Evolutionary conservation across 2,329 filamentous ascomycete genomes (phyloP).

Genomic region (Plenodomus lindquistii): DNA sequence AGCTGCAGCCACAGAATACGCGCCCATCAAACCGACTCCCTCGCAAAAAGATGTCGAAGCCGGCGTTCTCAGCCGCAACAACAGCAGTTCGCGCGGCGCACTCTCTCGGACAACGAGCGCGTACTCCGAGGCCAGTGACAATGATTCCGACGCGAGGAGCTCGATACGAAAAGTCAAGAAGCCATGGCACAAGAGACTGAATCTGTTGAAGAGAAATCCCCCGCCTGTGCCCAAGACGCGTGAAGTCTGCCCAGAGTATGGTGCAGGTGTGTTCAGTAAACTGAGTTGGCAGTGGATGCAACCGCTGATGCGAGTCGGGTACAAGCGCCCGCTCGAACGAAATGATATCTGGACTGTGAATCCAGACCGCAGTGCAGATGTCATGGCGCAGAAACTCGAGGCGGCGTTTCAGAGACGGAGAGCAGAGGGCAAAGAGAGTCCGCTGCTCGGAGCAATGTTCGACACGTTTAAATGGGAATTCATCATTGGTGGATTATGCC

Average conservation of each 20-base stretch:
- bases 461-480: conserved; percentile 88
- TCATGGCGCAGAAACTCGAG: conserved; percentile 68
- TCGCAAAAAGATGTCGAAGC: conserved; percentile 39
- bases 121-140: conserved; percentile 35
- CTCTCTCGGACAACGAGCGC: conserved; percentile 32
- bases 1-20: conserved; percentile 42
- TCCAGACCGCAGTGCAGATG: conserved; percentile 72
- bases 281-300: conserved; percentile 90
- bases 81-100: conserved; percentile 20
- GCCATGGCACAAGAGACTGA: conserved; percentile 62
- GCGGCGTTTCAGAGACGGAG: conserved; percentile 69
- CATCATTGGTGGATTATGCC: conserved; percentile 77
- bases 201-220: conserved; percentile 53
- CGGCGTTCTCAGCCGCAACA: conserved; percentile 12
- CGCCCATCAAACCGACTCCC: conserved; percentile 42
- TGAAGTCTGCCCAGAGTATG: conserved; percentile 67
- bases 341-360: conserved; percentile 92
- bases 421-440: conserved; percentile 68
- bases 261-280: conserved; percentile 72
- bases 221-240: conserved; percentile 62
- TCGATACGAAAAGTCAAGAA: conserved; percentile 45
- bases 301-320: conserved; percentile 80
- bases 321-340: conserved; percentile 78
- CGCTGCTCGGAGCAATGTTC: conserved; percentile 78
- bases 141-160: conserved; percentile 31